A percentile compares a stretch with the other conserved stretches of the same genome.
Evolutionary conservation across 305 asterid species (phyloP).

Genomic region (Striga hermonthica): DNA sequence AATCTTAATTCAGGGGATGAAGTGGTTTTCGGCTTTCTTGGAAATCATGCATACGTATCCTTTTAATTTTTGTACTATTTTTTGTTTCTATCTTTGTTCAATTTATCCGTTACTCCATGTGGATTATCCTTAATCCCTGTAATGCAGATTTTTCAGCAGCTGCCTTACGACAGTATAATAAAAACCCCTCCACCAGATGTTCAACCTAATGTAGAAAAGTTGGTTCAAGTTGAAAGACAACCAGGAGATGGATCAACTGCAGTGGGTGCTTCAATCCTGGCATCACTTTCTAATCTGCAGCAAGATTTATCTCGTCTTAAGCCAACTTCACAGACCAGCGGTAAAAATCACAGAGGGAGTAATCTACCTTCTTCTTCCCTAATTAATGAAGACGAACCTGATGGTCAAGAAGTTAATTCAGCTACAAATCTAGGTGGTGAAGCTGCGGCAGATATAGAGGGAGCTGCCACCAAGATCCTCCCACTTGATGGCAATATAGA

Average conservation of each 20-base stretch:
- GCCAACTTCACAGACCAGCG: conserved; percentile 58
- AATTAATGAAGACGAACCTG: conserved; percentile 45
- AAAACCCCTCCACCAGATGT: conserved; percentile 71
- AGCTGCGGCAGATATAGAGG: conserved; percentile 48
- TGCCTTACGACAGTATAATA: conserved; percentile 50
- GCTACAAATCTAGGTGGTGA: conserved; percentile 51
- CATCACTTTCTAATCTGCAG: conserved; percentile 71
- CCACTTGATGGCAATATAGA: conserved; percentile 55
- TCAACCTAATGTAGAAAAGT: conserved; percentile 53
- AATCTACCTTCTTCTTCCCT: conserved; percentile 56
- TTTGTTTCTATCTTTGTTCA: conserved; percentile 18
- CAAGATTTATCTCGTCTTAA: conserved; percentile 57
- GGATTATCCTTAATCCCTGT: conserved; percentile 43
- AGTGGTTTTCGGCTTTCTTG: conserved; percentile 65
- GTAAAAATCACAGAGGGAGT: conserved; percentile 45
- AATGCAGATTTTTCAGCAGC: conserved; percentile 71
- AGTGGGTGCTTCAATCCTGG: conserved; percentile 89
- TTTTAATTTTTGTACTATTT: conserved; percentile 26
- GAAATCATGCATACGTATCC: conserved; percentile 87
- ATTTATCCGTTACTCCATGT: conserved; percentile 13
- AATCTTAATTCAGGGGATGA: conserved; percentile 84
- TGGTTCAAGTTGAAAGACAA: conserved; percentile 56
- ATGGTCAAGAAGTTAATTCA: conserved; percentile 67
- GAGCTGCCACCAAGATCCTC: conserved; percentile 47
- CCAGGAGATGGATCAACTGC: conserved; percentile 89